These are phyloP conservation scores for Wallemia ichthyophaga DNA, from an alignment of 1,284 basidiomycete genomes.

Conservation along the genomic window DNA sequence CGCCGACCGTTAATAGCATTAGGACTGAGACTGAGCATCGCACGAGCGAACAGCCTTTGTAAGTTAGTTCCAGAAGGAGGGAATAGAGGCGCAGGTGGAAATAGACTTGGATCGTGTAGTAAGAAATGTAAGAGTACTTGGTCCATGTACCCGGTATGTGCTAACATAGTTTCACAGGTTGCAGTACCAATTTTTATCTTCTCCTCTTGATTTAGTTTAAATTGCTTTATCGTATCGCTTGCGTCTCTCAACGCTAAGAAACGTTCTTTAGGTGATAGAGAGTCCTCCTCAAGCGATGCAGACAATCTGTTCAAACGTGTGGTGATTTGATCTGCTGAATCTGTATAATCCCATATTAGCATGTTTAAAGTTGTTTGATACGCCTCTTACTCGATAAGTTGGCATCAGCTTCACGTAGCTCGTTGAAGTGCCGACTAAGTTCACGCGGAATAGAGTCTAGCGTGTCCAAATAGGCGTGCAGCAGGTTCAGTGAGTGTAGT, in stretches of 20 bases:
- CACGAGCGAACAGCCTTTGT: background rate
- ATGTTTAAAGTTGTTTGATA: too few species aligned
- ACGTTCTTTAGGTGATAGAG: conserved; percentile 38
- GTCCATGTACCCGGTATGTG: background rate
- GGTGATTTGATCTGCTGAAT: conserved; percentile 48
- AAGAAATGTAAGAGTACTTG: background rate
- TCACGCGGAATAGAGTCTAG: conserved; percentile 81
- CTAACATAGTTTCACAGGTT: conserved; percentile 45
- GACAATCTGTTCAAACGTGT: conserved; percentile 42
- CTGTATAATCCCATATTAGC: conserved; percentile 7
- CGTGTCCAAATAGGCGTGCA: conserved; percentile 61
- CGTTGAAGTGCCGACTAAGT: conserved; percentile 73
- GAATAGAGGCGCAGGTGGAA: background rate
- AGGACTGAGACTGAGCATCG: background rate
- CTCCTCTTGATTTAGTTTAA: conserved; percentile 90
- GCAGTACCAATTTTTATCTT: conserved; percentile 90
- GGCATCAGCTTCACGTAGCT: conserved; percentile 90
- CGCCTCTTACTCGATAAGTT: conserved; percentile 25
- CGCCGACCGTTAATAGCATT: background rate
- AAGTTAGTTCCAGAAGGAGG: background rate
- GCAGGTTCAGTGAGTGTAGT: conserved; percentile 14
- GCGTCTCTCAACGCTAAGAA: conserved; percentile 69
- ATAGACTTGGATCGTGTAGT: background rate
- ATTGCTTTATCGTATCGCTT: conserved; percentile 64
- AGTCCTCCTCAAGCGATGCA: conserved; percentile 35